Conservation (phyloP, 345 rosid genomes). For the Turnera subulata region DNA sequence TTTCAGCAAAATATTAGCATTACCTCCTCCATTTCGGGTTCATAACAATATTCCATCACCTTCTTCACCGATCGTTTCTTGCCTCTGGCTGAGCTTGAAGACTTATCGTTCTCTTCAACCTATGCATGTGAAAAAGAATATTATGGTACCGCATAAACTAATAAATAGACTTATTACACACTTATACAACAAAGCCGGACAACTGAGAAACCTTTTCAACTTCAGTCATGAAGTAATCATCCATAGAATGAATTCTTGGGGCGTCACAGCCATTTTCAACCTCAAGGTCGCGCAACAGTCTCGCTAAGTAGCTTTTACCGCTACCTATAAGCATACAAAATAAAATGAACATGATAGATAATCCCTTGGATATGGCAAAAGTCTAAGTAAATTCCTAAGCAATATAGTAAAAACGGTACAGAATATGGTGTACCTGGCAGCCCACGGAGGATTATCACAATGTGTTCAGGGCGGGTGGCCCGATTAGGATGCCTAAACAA, state of each 20-base stretch:
- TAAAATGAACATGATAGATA: neutral
- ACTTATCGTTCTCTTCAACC: conserved; percentile 73
- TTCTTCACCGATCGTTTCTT: conserved; percentile 60
- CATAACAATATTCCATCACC: conserved; percentile 92
- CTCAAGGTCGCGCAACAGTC: conserved; percentile 83
- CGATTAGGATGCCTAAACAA: conserved; percentile 70
- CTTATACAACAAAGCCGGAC: neutral
- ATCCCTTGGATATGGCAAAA: neutral
- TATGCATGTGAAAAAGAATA: conserved; percentile 19
- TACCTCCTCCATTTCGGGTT: conserved; percentile 99
- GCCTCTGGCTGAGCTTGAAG: conserved; percentile 52
- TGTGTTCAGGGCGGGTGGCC: conserved; percentile 67
- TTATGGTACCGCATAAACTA: neutral
- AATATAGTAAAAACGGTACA: neutral
- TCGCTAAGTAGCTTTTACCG: conserved; percentile 94
- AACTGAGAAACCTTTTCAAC: conserved; percentile 68
- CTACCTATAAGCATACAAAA: conserved; percentile 50
- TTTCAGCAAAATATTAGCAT: conserved; percentile 4
- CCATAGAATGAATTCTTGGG: conserved; percentile 97
- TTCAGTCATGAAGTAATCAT: conserved; percentile 97
- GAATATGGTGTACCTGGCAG: conserved; percentile 93
- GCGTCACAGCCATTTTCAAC: conserved; percentile 82
- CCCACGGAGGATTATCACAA: conserved; percentile 87
- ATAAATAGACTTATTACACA: neutral
- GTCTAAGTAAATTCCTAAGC: neutral